Conservation (phyloP, 164 flowering plant genomes). For the Chimonanthus salicifolius region DNA sequence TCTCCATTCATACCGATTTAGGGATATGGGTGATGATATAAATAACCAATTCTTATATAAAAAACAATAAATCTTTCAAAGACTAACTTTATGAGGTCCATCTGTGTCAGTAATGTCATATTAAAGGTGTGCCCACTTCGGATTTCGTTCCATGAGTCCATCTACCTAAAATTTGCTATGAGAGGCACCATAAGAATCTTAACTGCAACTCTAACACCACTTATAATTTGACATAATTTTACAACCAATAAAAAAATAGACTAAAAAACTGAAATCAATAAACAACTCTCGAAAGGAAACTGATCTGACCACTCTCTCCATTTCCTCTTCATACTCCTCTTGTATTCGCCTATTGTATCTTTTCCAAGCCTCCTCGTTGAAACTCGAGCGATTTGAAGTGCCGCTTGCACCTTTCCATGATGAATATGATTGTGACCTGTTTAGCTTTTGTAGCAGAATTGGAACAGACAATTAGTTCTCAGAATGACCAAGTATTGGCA, state of each 20-base stretch:
- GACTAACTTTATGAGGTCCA: too few relatives aligned
- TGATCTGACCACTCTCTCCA: slow-evolving; percentile 92
- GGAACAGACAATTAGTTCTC: neutral
- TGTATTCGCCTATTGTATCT: slow-evolving; percentile 78
- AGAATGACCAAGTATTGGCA: neutral
- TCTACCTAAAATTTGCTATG: too few relatives aligned
- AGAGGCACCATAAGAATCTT: too few relatives aligned
- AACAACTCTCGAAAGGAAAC: neutral
- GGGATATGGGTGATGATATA: too few relatives aligned
- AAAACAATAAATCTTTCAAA: too few relatives aligned
- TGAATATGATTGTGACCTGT: slow-evolving; percentile 30
- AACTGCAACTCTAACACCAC: too few relatives aligned
- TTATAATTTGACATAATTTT: neutral
- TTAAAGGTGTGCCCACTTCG: too few relatives aligned
- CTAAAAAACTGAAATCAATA: too few relatives aligned
- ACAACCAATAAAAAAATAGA: neutral
- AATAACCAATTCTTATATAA: too few relatives aligned
- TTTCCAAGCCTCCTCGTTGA: slow-evolving; percentile 86
- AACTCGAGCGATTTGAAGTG: slow-evolving; percentile 33
- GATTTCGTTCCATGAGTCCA: too few relatives aligned
- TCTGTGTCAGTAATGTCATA: too few relatives aligned
- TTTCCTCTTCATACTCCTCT: slow-evolving; percentile 92
- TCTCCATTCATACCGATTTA: too few relatives aligned
- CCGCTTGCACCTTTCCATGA: slow-evolving; percentile 34
- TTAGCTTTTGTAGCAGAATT: slow-evolving; percentile 31